Conservation (phyloP, 768 basidiomycete genomes). For the Leccinum boreale region DNA sequence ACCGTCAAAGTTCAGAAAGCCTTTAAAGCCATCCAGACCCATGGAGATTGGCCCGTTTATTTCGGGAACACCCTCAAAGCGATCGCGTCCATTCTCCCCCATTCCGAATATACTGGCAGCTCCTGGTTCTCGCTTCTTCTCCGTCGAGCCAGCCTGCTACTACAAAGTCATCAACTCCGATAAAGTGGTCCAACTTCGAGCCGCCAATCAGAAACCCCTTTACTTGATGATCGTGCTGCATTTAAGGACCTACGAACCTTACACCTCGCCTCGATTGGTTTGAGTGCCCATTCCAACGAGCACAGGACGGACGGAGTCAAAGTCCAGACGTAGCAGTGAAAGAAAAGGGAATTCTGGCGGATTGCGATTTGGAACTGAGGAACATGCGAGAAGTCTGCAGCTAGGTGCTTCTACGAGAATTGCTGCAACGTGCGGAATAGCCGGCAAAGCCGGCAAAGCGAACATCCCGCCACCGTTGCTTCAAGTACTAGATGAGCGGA, state of each 20-base stretch:
- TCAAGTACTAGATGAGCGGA: not conserved
- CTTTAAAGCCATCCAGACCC: no score
- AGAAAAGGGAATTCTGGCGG: not conserved
- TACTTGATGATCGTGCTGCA: not conserved
- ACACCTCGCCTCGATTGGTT: not conserved
- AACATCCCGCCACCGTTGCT: not conserved
- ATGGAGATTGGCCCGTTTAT: no score
- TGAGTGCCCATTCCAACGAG: not conserved
- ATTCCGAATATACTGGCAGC: not conserved
- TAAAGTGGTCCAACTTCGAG: not conserved
- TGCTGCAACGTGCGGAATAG: not conserved
- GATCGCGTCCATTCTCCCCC: not conserved
- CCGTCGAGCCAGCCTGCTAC: not conserved
- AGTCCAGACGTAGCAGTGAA: no score
- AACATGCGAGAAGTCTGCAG: not conserved
- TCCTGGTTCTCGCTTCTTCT: not conserved
- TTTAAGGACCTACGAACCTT: not conserved
- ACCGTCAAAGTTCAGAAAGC: no score
- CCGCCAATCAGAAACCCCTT: conserved; percentile 37
- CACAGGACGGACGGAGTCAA: not conserved
- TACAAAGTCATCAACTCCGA: not conserved
- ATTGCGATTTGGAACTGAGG: not conserved
- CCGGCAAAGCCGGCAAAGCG: not conserved
- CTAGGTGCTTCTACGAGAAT: not conserved
- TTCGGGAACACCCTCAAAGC: not conserved